phyloP scores from a whole-genome alignment of 495 filamentous ascomycete genomes.

The Trichoderma asperelloides region DNA sequence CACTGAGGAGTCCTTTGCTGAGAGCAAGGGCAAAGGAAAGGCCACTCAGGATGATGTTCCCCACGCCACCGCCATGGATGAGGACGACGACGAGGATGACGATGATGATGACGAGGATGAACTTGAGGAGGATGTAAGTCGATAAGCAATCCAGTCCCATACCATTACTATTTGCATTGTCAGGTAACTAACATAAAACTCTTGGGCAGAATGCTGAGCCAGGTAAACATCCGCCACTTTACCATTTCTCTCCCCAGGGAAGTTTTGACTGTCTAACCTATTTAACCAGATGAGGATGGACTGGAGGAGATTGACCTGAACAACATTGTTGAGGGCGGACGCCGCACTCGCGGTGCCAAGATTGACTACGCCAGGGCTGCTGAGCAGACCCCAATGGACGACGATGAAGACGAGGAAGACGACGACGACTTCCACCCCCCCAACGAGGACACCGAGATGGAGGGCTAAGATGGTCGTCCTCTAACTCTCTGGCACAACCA shows the following conservation, averaged over 20 bases:
- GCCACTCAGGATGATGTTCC: conserved; percentile 32
- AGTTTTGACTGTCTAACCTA: neutral
- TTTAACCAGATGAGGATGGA: conserved; percentile 54
- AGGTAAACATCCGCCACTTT: conserved; percentile 41
- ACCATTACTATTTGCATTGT: neutral
- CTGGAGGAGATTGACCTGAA: conserved; percentile 80
- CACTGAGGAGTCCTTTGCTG: conserved; percentile 19
- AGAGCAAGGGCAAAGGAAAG: conserved; percentile 53
- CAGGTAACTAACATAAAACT: conserved; percentile 18
- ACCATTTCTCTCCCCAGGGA: neutral
- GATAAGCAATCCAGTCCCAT: neutral
- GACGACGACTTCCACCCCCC: conserved; percentile 44
- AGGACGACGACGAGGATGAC: conserved; percentile 57
- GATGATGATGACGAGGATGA: conserved; percentile 49
- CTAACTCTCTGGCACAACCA: neutral
- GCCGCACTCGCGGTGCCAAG: conserved; percentile 75
- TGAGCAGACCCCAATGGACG: conserved; percentile 54
- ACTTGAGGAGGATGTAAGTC: conserved; percentile 48
- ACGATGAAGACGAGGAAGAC: conserved; percentile 75
- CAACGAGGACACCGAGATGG: conserved; percentile 38
- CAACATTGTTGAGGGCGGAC: conserved; percentile 72
- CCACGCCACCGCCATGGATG: conserved; percentile 57
- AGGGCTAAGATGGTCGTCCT: conserved; percentile 16
- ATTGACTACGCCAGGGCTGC: conserved; percentile 80
- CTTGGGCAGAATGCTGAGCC: conserved; percentile 26